Evolutionary conservation across 2,329 filamentous ascomycete species (phyloP).

Genomic region (Elsinoe batatas): DNA sequence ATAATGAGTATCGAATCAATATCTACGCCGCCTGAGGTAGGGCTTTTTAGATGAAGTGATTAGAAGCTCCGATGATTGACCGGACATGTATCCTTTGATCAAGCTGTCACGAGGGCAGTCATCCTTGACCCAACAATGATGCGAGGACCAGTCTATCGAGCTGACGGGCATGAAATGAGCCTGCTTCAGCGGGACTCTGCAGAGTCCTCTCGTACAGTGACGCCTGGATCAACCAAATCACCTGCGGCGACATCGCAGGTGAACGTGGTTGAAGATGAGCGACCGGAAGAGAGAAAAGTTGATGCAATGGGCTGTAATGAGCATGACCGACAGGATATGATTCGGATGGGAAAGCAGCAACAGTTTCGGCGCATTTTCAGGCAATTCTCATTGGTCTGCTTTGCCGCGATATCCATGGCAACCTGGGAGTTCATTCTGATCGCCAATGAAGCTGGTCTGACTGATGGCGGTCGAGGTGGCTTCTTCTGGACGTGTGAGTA

Average conservation of each 20-base stretch:
- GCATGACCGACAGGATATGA: conserved; percentile 34
- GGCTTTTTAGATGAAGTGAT: not conserved
- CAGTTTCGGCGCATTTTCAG: conserved; percentile 41
- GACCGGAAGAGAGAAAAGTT: not conserved
- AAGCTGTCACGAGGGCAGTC: not conserved
- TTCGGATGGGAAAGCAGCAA: conserved; percentile 40
- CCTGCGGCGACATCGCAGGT: conserved; percentile 4
- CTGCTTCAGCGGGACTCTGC: not conserved
- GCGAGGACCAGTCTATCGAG: not conserved
- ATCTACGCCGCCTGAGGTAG: not conserved
- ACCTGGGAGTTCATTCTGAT: conserved; percentile 43
- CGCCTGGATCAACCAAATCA: conserved; percentile 3
- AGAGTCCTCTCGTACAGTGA: not conserved
- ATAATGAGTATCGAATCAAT: not conserved
- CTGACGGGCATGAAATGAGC: not conserved
- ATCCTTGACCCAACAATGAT: not conserved
- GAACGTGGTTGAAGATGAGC: not conserved
- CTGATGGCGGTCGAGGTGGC: conserved; percentile 21
- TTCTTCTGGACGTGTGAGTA: conserved; percentile 20
- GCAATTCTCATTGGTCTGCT: conserved; percentile 41
- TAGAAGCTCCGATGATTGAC: not conserved
- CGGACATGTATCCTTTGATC: not conserved
- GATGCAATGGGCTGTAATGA: conserved; percentile 12
- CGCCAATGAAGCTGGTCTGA: conserved; percentile 22
- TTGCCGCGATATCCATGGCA: conserved; percentile 41